Percentiles rank a stretch among this genome's conserved stretches.
Evolutionary conservation across 2,329 filamentous ascomycete species (phyloP).

Genomic region (Aspergillus eucalypticola): DNA sequence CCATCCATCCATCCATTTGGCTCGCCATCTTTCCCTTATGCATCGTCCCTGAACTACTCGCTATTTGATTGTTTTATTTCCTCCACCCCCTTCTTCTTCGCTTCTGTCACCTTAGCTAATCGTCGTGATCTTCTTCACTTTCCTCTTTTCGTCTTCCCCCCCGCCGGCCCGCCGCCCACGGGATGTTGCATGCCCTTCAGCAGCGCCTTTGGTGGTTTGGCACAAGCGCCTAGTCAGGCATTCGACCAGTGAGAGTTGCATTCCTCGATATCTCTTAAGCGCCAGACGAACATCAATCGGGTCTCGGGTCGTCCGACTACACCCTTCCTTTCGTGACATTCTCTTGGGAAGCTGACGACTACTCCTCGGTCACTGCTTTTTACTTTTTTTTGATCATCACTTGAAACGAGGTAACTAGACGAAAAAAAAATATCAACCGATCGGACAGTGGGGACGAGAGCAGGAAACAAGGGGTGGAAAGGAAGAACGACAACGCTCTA

Average conservation of each 20-base stretch:
- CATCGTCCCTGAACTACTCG: slow-evolving; percentile 18
- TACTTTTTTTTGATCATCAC: neutral
- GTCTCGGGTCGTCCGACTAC: slow-evolving; percentile 2
- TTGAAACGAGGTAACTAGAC: slow-evolving; percentile 28
- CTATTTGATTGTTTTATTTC: neutral
- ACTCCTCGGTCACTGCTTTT: neutral
- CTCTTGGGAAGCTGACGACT: neutral
- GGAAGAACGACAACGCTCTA: slow-evolving; percentile 14
- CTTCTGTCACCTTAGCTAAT: slow-evolving; percentile 2
- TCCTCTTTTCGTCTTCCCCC: slow-evolving; percentile 7
- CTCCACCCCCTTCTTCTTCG: neutral
- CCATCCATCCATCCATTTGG: slow-evolving; percentile 1
- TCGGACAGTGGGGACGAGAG: slow-evolving; percentile 11
- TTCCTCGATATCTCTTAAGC: slow-evolving; percentile 30
- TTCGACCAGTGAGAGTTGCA: slow-evolving; percentile 29
- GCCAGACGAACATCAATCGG: slow-evolving; percentile 27
- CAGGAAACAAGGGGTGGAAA: slow-evolving; percentile 16
- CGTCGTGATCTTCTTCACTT: slow-evolving; percentile 4
- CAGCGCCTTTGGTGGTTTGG: slow-evolving; percentile 26
- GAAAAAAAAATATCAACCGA: slow-evolving; percentile 11
- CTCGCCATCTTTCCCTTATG: slow-evolving; percentile 13
- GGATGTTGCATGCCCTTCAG: slow-evolving; percentile 30
- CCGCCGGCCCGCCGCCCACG: slow-evolving; percentile 13
- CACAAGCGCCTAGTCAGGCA: slow-evolving; percentile 29
- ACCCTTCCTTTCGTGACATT: slow-evolving; percentile 6